A percentile compares a stretch with the other conserved stretches of the same genome.
Conservation (phyloP, 805 yeast genomes). For the Kluyveromyces siamensis region DNA sequence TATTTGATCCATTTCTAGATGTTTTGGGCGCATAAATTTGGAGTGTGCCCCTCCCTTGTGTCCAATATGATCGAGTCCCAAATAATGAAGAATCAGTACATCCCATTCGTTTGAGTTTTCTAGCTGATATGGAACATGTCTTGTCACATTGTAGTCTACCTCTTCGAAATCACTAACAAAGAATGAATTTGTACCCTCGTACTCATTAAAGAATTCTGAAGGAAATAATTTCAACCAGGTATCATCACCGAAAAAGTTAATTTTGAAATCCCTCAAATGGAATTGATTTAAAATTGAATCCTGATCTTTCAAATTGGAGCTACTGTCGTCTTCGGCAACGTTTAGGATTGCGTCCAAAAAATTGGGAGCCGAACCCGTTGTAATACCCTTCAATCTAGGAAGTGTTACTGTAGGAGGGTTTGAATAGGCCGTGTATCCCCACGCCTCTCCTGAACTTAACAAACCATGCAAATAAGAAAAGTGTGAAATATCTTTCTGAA, state of each 20-base stretch:
- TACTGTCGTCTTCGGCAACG: constrained; percentile 83
- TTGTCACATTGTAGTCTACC: constrained; percentile 87
- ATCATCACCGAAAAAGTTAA: constrained; percentile 93
- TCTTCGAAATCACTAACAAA: constrained; percentile 92
- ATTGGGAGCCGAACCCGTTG: constrained; percentile 92
- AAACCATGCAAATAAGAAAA: constrained; percentile 62
- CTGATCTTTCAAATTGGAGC: constrained; percentile 53
- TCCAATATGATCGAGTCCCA: constrained; percentile 96
- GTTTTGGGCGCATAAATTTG: constrained; percentile 72
- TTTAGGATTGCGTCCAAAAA: constrained; percentile 91
- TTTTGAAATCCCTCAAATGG: constrained; percentile 22
- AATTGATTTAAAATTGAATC: constrained; percentile 87
- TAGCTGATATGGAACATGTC: constrained; percentile 66
- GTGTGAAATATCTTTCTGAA: constrained; percentile 45
- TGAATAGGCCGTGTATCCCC: constrained; percentile 86
- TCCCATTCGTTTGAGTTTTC: constrained; percentile 53
- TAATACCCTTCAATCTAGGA: constrained; percentile 86
- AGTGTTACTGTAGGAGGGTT: constrained; percentile 96
- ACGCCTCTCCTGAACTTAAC: constrained; percentile 55
- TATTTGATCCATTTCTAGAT: constrained; percentile 74
- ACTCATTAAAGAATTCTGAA: constrained; percentile 41
- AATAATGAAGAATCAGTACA: constrained; percentile 74
- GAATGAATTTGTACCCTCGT: constrained; percentile 88
- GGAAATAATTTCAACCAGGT: constrained; percentile 95
- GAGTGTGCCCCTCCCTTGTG: constrained; percentile 92